Evolutionary conservation across 2,329 filamentous ascomycete species (phyloP), one percentile per base, ranked within the genome.

Genomic region (Colletotrichum sidae): DNA sequence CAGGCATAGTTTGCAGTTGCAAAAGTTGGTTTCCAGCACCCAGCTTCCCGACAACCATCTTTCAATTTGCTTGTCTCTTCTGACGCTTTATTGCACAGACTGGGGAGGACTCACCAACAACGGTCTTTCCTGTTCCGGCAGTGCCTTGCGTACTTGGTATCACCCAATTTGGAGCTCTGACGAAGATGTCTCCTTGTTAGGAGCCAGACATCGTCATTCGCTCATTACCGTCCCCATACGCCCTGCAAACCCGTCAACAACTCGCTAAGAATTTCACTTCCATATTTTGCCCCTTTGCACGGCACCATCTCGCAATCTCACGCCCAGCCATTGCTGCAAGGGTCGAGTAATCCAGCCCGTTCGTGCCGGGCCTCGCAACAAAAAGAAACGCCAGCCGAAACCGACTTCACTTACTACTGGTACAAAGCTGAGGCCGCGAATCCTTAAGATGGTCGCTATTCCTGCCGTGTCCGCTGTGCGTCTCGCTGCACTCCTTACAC

Each of bases 261-360:
- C 42, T 50, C 33, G 34, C 4, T 54, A 65, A 60, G 55, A 65
- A 47, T 65, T 67, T 51, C 38, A 13, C 33, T 11, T 33, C 39
- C 34, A 45, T 50, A 50, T 51, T 39, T n/a, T n/a, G 57, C 54
- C 60, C 60, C 60, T 65, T 51, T 49, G 50, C 34, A 47, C 41
- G 38, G 46, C 52, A 49, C 47, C 60, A 60, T 38, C 53, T 67
- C 64, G 38, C 60, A 67, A 67, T 67, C 55, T 67, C 64, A 49
- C 60, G 41, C 54, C 42, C 53, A 57, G 50, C 42, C 37, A 42
- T 56, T 17, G 52, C 41, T 62, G 46, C 52, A 13, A 38, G 63
- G 56, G 50, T 13, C 12, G 25, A 25, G 13, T 25, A 6, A 39
- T 55, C 34, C 12, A 44, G 39, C 45, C 57, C 51, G 25, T 37